Base-by-base conservation (phyloP, 192 early-diverging fungal genomes). In the Piromyces sp. region DNA sequence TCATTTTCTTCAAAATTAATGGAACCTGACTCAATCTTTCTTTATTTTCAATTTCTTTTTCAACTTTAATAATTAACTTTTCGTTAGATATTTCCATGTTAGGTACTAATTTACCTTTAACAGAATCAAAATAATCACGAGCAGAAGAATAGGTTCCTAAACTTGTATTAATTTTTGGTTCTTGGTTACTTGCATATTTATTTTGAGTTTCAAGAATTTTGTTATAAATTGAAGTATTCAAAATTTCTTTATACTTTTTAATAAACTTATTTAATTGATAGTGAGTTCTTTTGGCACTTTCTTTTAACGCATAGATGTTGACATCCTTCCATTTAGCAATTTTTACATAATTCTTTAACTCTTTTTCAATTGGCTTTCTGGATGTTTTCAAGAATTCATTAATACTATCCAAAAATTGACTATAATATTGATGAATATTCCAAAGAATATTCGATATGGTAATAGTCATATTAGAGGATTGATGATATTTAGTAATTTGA, bases 261-360 rank as follows among this genome's bases (percentile, higher is more conserved):
- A 99, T 88, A 82, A 95, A 96, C 87, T 97, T 98, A 85, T 93
- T 87, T 79, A 99, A 85, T 37, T 96, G 96, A 80, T 92, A 87
- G 86, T 99, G 98, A 13, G 96, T 95, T 86, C 94, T 92, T 51
- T 92, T 92, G 0, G 98, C 95, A 87, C 94, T 95, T 81, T 95
- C 94, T 30, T 93, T 90, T 37, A 99, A 85, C 0, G 98, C 96
- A 82, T 93, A 94, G 14, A 96, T 93, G 82, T 97, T 99, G 26
- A 96, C 92, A 84, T 99, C 98, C 85, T 96, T 97, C 96, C 96
- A 99, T 78, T 89, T 94, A 9, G 97, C 96, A 83, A 99, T 95
- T 87, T 95, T 93, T 37, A 99, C 96, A 83, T 95, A 96, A 81
- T 96, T 95, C 79, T 93, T 89, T 85, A 99, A 88, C 30, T 98